Evolutionary conservation across 2,329 filamentous ascomycete genomes (phyloP).

Genomic region (Paraphaeosphaeria minitans): DNA sequence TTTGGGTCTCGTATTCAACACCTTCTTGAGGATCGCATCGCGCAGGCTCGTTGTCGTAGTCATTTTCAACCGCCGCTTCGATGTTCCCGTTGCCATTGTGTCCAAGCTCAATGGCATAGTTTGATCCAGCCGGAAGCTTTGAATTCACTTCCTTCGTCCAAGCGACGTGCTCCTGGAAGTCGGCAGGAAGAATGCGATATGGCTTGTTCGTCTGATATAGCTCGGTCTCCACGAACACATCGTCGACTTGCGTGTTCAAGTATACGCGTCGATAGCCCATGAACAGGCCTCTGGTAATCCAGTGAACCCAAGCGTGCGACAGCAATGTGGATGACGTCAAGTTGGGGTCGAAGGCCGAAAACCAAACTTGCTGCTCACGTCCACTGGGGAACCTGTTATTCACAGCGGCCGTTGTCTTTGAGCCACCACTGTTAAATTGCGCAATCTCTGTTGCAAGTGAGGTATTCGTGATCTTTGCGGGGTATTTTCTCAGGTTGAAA

Average conservation of each 20-base stretch:
- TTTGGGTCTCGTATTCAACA: constrained; percentile 41
- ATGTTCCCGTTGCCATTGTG: constrained; percentile 40
- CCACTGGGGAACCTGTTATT: constrained; percentile 58
- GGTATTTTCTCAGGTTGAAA: constrained; percentile 58
- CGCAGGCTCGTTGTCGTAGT: constrained; percentile 25
- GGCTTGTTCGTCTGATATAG: constrained; percentile 48
- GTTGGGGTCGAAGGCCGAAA: constrained; percentile 55
- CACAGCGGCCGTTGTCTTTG: constrained; percentile 55
- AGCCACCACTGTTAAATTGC: constrained; percentile 51
- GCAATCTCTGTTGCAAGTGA: constrained; percentile 59
- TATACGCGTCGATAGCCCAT: constrained; percentile 59
- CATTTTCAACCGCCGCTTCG: constrained; percentile 25
- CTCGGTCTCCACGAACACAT: constrained; percentile 59
- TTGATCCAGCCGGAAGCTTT: constrained; percentile 26
- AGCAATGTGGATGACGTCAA: constrained; percentile 60
- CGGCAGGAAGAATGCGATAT: constrained; percentile 51
- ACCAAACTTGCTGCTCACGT: constrained; percentile 65
- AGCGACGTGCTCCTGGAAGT: constrained; percentile 26
- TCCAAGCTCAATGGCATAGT: constrained; percentile 31
- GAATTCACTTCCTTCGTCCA: constrained; percentile 32
- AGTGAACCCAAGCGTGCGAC: constrained; percentile 65
- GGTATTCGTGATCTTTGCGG: constrained; percentile 58
- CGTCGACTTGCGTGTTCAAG: constrained; percentile 63
- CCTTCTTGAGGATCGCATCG: constrained; percentile 38
- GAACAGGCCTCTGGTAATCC: constrained; percentile 63